Base-by-base conservation (phyloP, 2,329 filamentous ascomycete genomes). In the Neopestalotiopsis rosae region DNA sequence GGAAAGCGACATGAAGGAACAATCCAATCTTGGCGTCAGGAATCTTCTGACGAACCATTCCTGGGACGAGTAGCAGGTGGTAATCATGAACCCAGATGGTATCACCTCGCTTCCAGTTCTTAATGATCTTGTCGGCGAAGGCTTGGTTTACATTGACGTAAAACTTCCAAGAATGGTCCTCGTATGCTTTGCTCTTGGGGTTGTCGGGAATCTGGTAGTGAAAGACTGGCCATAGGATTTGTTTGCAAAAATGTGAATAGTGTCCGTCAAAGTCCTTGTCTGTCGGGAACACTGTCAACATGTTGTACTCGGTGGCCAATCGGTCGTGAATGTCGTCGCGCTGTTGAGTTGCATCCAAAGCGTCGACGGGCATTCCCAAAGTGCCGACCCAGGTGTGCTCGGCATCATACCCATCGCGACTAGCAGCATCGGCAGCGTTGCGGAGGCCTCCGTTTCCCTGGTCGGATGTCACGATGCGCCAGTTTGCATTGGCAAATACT, bases 131-230 rank as follows among this genome's bases (percentile, higher is more conserved):
- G 78, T 98, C 93, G 40, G 95, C 95, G 81, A 98, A 98, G 3
- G 92, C 94, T 79, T 96, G 92, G 82, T 98, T 98, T 77, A 98
- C 88, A 67, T 93, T 94, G 77, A 94, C 92, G 76, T 98, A 98
- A 83, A 94, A 97, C 74, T 94, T 89, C 94, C 95, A 98, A 0
- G 95, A 98, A 81, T 98, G 95, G 74, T 98, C 95, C 79, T 97
- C 92, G 79, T 97, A 98, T 0, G 95, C 95, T 80, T 98, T 98
- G 89, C 94, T 98, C 86, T 97, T 97, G 32, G 95, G 95, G 78
- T 97, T 97, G 78, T 98, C 96, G 0, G 95, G 96, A 69, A 98
- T 97, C 81, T 98, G 95, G 80, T 98, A 98, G 81, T 98, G 95
- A 81, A 98, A 97, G 70, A 98, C 95, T 1, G 95, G 95, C 95